Conservation (phyloP, 495 filamentous ascomycete species). For the Penicillium soppii region DNA sequence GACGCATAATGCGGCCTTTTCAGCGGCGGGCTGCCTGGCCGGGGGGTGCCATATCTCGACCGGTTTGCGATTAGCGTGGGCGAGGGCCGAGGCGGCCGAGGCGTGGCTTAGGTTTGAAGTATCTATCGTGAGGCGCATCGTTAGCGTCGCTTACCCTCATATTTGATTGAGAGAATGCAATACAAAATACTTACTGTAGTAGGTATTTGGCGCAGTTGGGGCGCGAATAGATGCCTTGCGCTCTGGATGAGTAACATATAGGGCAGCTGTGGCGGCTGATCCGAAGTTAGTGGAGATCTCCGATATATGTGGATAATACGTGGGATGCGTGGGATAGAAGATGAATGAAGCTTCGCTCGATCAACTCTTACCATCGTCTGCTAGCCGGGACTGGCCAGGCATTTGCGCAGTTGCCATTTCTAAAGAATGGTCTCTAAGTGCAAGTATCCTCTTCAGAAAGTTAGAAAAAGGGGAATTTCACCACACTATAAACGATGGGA, state of each 20-base stretch:
- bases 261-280: constrained; percentile 52
- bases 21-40: constrained; percentile 58
- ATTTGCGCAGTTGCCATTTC: constrained; percentile 37
- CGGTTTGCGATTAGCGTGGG: constrained; percentile 65
- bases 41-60: constrained; percentile 59
- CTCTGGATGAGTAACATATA: constrained; percentile 49
- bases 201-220: constrained; percentile 21
- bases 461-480: constrained; percentile 3
- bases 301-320: constrained; percentile 5
- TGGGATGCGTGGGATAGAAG: too few relatives aligned
- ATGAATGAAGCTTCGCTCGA: too few relatives aligned
- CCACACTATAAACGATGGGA: constrained; percentile 18
- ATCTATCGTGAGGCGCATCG: constrained; percentile 50
- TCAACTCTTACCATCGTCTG: constrained; percentile 42
- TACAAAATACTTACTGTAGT: constrained; percentile 23
- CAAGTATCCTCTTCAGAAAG: constrained; percentile 16
- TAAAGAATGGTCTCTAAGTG: constrained; percentile 1
- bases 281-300: constrained; percentile 15
- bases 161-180: neutral
- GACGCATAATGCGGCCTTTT: constrained; percentile 65
- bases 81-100: constrained; percentile 73
- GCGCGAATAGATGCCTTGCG: constrained; percentile 38
- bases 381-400: constrained; percentile 34
- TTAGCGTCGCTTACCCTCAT: constrained; percentile 9
- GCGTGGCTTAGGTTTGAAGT: constrained; percentile 65